phyloP scores from a whole-genome alignment of 192 early-diverging fungal genomes.

The Coemansia sp. region DNA sequence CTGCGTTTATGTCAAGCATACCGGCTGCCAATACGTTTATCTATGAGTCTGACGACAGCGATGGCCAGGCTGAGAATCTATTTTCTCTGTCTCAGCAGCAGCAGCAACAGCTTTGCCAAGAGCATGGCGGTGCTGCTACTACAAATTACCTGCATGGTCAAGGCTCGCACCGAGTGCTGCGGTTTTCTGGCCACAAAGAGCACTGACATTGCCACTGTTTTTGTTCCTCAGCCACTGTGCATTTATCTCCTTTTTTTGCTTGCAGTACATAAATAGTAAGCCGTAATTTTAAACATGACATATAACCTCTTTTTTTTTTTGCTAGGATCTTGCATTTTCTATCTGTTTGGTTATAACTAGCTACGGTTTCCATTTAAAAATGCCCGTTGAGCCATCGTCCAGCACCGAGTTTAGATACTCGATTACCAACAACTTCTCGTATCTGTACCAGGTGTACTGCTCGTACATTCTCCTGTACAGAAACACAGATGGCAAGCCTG shows the following conservation, averaged over 20 bases:
- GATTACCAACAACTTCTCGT: slow-evolving; percentile 37
- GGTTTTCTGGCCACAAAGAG: slow-evolving; percentile 1
- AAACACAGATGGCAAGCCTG: slow-evolving; percentile 7
- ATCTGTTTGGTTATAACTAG: background rate
- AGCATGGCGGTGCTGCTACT: background rate
- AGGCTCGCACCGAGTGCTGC: slow-evolving; percentile 5
- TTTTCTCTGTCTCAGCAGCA: too few relatives aligned
- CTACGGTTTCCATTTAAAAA: background rate
- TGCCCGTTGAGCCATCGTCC: background rate
- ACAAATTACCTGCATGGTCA: background rate
- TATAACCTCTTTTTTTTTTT: too few relatives aligned
- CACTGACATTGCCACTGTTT: background rate
- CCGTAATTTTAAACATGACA: too few relatives aligned
- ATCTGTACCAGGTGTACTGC: slow-evolving; percentile 51
- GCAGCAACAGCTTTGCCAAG: background rate
- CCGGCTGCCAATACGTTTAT: slow-evolving; percentile 18
- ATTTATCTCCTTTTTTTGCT: too few relatives aligned
- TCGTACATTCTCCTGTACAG: slow-evolving; percentile 45
- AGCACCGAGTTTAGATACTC: slow-evolving; percentile 28
- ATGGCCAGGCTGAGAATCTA: slow-evolving; percentile 5
- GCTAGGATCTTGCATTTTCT: background rate
- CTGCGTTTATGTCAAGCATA: slow-evolving; percentile 4
- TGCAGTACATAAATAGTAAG: too few relatives aligned
- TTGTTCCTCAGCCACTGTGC: too few relatives aligned
- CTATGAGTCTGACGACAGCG: slow-evolving; percentile 33